Evolutionary conservation across 371 early-diverging fungal genomes (phyloP), one percentile per base, ranked within the genome.

Genomic region (Syncephalastrum sp.): DNA sequence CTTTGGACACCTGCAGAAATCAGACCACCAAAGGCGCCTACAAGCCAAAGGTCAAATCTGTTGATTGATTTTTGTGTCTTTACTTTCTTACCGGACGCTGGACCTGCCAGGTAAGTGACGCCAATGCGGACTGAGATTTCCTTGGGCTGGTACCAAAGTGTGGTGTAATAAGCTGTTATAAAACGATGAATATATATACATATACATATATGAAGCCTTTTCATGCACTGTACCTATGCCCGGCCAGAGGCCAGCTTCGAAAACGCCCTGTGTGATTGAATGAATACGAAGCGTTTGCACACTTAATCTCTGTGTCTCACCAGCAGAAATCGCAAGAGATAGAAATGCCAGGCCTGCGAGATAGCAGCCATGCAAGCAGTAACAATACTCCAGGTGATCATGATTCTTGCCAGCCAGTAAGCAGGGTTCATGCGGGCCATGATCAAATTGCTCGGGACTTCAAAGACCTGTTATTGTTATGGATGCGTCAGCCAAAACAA

Each of bases 211-310:
- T 21, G 0, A 21, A 21, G 21, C 21, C 21, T 21, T 2, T 21
- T 21, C 21, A 21, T 21, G 6, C 17, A 46, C 25, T 10, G 41
- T 23, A 53, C 63, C 63, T 63, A 72, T 70, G 56, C 79, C 79
- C 42, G 79, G 79, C 79, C 79, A 79, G 47, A 75, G 74, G 15
- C 79, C 79, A n/a, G 79, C 79, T 63, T 79, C 79, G 60, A 74
- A 75, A 1, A 68, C 67, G 16, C 79, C 79, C 72, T 71, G 17
- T 6, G 5, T 21, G 25, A 54, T 16, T 48, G 27, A 10, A 33
- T 21, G n/a, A 42, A 42, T n/a, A 5, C 3, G 13, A 21, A 7
- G 27, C 27, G 5, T 14, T 16, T 24, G 17, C 13, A 3, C 42
- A 24, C 16, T 14, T 42, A 42, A 52, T 1, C 12, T 14, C 3